Evolutionary conservation across 2,329 filamentous ascomycete genomes (phyloP).

Genomic region (Neoscytalidium dimidiatum): DNA sequence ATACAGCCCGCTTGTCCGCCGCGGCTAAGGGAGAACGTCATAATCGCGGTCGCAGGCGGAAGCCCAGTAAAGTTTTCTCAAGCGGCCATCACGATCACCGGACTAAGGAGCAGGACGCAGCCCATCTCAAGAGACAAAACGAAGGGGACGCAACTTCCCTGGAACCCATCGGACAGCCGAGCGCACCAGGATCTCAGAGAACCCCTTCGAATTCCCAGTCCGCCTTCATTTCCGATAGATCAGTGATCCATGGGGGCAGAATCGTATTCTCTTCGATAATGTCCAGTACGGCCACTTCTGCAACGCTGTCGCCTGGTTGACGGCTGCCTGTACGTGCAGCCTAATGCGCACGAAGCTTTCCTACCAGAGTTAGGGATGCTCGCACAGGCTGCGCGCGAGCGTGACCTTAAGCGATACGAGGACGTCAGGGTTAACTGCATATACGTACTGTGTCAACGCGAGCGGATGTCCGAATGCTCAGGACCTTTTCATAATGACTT

Average conservation of each 20-base stretch:
- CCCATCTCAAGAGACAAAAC: background rate
- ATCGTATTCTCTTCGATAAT: background rate
- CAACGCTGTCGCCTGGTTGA: background rate
- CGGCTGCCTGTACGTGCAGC: background rate
- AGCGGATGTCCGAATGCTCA: background rate
- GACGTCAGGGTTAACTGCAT: background rate
- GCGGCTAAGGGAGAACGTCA: background rate
- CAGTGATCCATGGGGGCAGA: background rate
- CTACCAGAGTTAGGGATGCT: background rate
- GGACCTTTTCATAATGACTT: background rate
- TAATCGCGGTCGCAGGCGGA: background rate
- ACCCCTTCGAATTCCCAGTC: background rate
- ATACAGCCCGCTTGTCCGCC: background rate
- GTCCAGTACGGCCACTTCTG: background rate
- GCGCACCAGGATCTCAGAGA: background rate
- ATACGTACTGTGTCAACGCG: background rate
- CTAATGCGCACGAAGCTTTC: background rate
- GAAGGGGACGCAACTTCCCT: background rate
- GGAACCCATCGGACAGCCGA: too few relatives aligned
- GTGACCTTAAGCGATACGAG: background rate
- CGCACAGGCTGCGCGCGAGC: background rate
- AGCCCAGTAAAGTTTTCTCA: background rate
- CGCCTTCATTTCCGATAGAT: background rate
- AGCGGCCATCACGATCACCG: background rate
- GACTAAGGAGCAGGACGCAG: background rate